Conservation (phyloP, 2,329 filamentous ascomycete species). For the Phaeoacremonium minimum region DNA sequence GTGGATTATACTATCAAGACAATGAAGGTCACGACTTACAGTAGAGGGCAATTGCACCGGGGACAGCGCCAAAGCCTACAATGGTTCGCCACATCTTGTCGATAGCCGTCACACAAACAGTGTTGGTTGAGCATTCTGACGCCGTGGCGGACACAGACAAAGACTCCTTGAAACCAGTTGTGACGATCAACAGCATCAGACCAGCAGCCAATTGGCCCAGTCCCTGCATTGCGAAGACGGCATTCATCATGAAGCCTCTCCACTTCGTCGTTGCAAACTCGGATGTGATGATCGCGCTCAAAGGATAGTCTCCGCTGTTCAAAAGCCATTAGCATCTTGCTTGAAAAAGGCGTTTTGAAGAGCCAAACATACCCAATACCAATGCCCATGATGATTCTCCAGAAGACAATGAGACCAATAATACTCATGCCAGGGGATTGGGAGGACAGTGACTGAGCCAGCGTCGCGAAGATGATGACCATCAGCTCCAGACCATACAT, state of each 20-base stretch:
- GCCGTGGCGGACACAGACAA: constrained; percentile 47
- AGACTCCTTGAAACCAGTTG: constrained; percentile 64
- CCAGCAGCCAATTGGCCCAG: constrained; percentile 75
- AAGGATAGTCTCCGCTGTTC: constrained; percentile 75
- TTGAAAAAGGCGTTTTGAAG: too few relatives aligned
- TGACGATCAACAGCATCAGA: constrained; percentile 71
- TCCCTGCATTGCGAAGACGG: constrained; percentile 85
- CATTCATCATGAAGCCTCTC: constrained; percentile 82
- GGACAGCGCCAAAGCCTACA: constrained; percentile 77
- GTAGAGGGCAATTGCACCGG: constrained; percentile 77
- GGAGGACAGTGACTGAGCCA: constrained; percentile 66
- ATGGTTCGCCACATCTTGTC: constrained; percentile 86
- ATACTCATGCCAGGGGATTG: constrained; percentile 59
- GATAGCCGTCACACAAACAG: constrained; percentile 62
- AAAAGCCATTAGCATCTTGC: constrained; percentile 53
- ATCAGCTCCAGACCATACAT: constrained; percentile 74
- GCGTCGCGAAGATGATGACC: constrained; percentile 73
- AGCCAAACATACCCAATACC: too few relatives aligned
- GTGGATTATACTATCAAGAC: too few relatives aligned
- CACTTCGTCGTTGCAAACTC: constrained; percentile 85
- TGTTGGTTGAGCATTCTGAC: constrained; percentile 52
- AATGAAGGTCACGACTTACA: too few relatives aligned
- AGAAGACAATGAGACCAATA: constrained; percentile 70
- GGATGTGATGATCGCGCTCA: constrained; percentile 79
- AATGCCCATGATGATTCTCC: constrained; percentile 66